Conservation (phyloP, 2,329 filamentous ascomycete species). For the Macrophomina pseudophaseolina region DNA sequence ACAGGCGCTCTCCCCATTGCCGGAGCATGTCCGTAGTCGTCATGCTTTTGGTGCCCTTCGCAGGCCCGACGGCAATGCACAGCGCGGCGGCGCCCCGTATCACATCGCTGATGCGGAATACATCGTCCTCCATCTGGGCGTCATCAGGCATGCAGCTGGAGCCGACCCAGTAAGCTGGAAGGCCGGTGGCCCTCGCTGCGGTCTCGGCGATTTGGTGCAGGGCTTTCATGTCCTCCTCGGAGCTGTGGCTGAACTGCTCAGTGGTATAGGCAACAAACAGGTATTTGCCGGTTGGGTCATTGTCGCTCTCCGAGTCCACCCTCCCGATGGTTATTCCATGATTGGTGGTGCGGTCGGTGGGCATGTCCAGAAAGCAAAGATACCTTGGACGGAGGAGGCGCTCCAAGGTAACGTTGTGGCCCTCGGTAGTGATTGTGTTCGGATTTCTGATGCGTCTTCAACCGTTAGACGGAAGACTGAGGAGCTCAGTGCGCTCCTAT, state of each 20-base stretch:
- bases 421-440: constrained; percentile 26
- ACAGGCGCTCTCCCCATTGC: constrained; percentile 53
- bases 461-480: neutral
- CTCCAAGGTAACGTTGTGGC: constrained; percentile 35
- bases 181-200: constrained; percentile 45
- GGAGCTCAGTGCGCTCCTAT: neutral
- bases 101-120: constrained; percentile 54
- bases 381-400: constrained; percentile 37
- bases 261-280: constrained; percentile 51
- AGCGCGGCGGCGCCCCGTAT: constrained; percentile 50
- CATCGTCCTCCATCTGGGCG: constrained; percentile 39
- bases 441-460: neutral
- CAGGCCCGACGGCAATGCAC: constrained; percentile 48
- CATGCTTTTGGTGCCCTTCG: constrained; percentile 26
- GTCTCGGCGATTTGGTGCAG: constrained; percentile 46
- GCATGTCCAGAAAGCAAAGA: constrained; percentile 36
- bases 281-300: constrained; percentile 33
- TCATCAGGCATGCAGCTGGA: constrained; percentile 50
- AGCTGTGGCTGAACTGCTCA: constrained; percentile 44
- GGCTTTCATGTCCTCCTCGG: constrained; percentile 34
- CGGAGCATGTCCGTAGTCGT: constrained; percentile 41
- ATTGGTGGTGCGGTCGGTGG: neutral
- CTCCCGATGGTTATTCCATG: neutral
- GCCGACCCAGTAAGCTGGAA: constrained; percentile 51
- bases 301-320: neutral